Conservation (phyloP, 352 stramenopile genomes). For the Phytophthora agathidicida region DNA sequence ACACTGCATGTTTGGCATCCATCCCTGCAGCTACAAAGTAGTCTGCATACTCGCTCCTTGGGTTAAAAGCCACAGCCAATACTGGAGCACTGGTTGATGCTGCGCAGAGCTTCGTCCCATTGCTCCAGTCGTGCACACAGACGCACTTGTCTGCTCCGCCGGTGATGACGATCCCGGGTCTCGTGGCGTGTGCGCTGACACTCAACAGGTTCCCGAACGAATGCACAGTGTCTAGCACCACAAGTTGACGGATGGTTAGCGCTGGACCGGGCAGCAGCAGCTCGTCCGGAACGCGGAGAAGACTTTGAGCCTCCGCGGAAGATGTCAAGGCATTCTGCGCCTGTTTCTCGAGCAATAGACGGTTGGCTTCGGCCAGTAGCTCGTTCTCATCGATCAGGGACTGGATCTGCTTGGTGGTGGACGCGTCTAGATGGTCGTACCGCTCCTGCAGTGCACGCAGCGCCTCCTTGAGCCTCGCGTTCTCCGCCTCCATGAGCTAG, state of each 20-base stretch:
- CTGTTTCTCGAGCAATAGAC: constrained; percentile 63
- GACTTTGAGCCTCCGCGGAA: constrained; percentile 7
- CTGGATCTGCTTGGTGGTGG: constrained; percentile 51
- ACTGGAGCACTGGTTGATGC: constrained; percentile 52
- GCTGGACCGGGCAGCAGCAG: constrained; percentile 61
- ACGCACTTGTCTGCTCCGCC: constrained; percentile 81
- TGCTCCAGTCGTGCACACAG: constrained; percentile 71
- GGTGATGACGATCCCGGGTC: constrained; percentile 52
- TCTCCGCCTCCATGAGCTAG: constrained; percentile 55
- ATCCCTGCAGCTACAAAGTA: constrained; percentile 76
- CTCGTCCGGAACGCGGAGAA: constrained; percentile 69
- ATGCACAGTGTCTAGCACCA: constrained; percentile 55
- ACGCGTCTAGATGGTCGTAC: constrained; percentile 48
- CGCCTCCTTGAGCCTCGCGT: constrained; percentile 45
- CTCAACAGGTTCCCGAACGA: constrained; percentile 74
- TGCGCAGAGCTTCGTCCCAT: constrained; percentile 45
- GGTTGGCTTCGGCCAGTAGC: constrained; percentile 74
- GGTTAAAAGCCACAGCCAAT: constrained; percentile 69
- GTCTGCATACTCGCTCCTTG: constrained; percentile 36
- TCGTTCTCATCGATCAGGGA: constrained; percentile 77
- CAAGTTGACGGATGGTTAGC: constrained; percentile 32
- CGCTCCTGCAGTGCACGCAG: constrained; percentile 55
- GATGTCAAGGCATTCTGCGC: background rate
- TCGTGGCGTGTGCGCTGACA: constrained; percentile 50
- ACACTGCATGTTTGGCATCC: constrained; percentile 72